Percentiles rank a stretch among this genome's conserved stretches.
These are phyloP conservation scores for Meyerozyma guilliermondii DNA, from an alignment of 1,139 yeast genomes.

Conservation along the genomic window DNA sequence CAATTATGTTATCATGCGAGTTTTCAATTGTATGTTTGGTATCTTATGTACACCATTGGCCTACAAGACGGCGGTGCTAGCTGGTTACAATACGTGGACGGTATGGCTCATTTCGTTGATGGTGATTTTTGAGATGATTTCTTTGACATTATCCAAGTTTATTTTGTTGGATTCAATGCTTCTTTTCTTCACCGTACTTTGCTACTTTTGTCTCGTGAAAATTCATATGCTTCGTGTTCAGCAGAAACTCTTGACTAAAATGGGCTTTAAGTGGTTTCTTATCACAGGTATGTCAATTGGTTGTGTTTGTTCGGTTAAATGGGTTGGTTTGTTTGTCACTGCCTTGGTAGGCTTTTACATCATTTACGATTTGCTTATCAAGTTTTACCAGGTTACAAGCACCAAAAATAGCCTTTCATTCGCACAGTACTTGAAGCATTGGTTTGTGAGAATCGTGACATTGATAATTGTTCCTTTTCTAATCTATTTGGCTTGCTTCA, in stretches of 20 bases:
- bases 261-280: conserved; percentile 53
- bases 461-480: conserved; percentile 71
- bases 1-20: conserved; percentile 87
- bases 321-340: conserved; percentile 93
- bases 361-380: conserved; percentile 64
- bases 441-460: conserved; percentile 63
- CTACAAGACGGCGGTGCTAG: conserved; percentile 82
- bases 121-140: conserved; percentile 83
- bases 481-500: conserved; percentile 69
- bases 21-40: conserved; percentile 88
- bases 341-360: conserved; percentile 83
- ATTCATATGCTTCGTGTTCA: conserved; percentile 41
- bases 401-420: conserved; percentile 25
- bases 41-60: conserved; percentile 91
- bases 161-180: conserved; percentile 95
- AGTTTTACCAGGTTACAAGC: conserved; percentile 44
- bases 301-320: conserved; percentile 87
- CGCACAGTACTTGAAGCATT: conserved; percentile 51
- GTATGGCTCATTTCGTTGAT: conserved; percentile 86
- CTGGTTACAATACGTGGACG: conserved; percentile 74
- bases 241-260: conserved; percentile 31
- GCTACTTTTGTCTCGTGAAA: conserved; percentile 16
- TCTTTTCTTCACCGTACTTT: conserved; percentile 72
- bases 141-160: conserved; percentile 85
- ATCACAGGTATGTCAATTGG: conserved; percentile 82